Percentiles rank a stretch among this genome's conserved stretches.
Evolutionary conservation across 257 asterid genomes (phyloP).

Genomic region (Cynanchum wilfordii): DNA sequence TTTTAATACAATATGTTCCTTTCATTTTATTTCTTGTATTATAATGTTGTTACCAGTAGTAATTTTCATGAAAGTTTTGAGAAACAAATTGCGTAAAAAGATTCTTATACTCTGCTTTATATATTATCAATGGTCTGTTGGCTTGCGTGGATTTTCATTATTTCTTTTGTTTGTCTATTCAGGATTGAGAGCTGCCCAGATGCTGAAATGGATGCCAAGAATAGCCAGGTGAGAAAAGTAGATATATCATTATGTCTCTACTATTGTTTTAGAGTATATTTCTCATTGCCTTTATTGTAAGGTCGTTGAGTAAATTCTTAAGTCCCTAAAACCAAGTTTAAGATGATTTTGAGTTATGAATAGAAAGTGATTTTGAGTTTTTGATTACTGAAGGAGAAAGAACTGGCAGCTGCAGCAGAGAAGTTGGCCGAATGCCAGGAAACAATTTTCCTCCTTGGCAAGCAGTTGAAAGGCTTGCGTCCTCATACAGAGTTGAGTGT

Average conservation of each 20-base stretch:
- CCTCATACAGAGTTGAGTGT: constrained; percentile 50
- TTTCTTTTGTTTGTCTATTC: constrained; percentile 1
- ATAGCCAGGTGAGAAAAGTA: constrained; percentile 29
- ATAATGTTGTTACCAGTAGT: not conserved
- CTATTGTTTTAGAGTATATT: not conserved
- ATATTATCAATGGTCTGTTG: not conserved
- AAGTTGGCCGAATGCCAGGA: constrained; percentile 94
- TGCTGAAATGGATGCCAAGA: constrained; percentile 25
- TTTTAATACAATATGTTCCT: not conserved
- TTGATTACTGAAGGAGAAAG: constrained; percentile 58
- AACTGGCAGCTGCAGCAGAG: constrained; percentile 78
- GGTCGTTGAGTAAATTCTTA: not conserved
- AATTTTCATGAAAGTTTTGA: not conserved
- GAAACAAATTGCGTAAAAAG: not conserved
- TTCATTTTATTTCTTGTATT: not conserved
- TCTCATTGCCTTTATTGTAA: not conserved
- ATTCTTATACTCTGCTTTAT: not conserved
- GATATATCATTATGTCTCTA: not conserved
- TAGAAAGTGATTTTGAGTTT: not conserved
- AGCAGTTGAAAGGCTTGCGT: constrained; percentile 69
- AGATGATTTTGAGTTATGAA: not conserved
- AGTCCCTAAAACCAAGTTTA: not conserved
- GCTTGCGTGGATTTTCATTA: not conserved
- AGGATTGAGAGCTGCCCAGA: constrained; percentile 32
- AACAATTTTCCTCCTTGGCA: constrained; percentile 81